Evolutionary conservation across 148 eudicot genomes (phyloP).

Genomic region (Persicaria maculosa): DNA sequence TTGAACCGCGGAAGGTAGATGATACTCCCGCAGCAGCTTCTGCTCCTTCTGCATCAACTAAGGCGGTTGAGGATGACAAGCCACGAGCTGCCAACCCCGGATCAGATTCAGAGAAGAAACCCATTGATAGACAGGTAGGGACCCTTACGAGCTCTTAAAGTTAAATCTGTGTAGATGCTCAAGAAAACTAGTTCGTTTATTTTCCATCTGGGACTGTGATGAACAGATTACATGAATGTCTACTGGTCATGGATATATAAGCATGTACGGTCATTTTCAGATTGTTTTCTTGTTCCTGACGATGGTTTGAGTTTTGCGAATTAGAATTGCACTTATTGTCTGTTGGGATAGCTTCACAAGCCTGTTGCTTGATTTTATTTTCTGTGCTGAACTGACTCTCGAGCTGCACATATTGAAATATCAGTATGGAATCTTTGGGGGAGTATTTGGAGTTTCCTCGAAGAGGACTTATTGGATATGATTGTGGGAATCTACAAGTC

Average conservation of each 20-base stretch:
- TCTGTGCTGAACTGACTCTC: background rate
- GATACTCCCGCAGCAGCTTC: constrained; percentile 17
- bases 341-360: background rate
- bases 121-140: constrained; percentile 61
- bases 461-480: background rate
- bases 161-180: background rate
- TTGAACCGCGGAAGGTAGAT: constrained; percentile 38
- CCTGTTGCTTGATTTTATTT: background rate
- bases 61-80: constrained; percentile 44
- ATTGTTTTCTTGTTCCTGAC: no score
- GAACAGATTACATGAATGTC: background rate
- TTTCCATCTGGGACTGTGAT: background rate
- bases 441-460: background rate
- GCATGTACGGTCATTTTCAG: no score
- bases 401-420: background rate
- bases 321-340: background rate
- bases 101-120: constrained; percentile 21
- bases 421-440: background rate
- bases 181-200: background rate
- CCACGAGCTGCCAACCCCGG: constrained; percentile 23
- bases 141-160: background rate
- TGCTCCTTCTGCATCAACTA: constrained; percentile 8
- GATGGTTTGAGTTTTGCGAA: background rate
- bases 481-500: background rate
- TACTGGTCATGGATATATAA: no score